These are phyloP conservation scores for Cochlearia excelsa DNA, from an alignment of 345 rosid species.

Conservation along the genomic window DNA sequence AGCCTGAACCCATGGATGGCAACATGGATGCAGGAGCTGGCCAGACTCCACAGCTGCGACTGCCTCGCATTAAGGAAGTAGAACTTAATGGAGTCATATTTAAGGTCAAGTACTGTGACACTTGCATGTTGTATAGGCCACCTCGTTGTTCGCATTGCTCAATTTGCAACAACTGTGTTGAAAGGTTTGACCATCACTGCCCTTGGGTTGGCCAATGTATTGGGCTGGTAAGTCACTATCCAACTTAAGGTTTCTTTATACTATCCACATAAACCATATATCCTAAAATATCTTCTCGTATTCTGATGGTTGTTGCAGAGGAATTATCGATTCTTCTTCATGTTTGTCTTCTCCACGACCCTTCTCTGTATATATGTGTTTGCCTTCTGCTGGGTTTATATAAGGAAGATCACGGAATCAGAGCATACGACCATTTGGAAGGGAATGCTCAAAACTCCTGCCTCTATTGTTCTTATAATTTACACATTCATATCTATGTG, in stretches of 20 bases:
- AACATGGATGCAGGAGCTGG: slow-evolving; percentile 55
- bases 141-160: slow-evolving; percentile 99
- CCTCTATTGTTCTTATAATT: slow-evolving; percentile 75
- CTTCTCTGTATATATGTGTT: slow-evolving; percentile 84
- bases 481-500: slow-evolving; percentile 94
- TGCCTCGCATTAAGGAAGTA: slow-evolving; percentile 90
- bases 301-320: slow-evolving; percentile 58
- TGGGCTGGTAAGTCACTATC: slow-evolving; percentile 63
- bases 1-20: slow-evolving; percentile 71
- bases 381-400: slow-evolving; percentile 95
- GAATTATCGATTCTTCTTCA: slow-evolving; percentile 95
- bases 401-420: slow-evolving; percentile 60
- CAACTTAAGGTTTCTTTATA: slow-evolving; percentile 3
- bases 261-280: background rate
- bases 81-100: slow-evolving; percentile 67
- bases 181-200: slow-evolving; percentile 96
- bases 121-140: slow-evolving; percentile 97
- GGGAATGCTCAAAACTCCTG: slow-evolving; percentile 47
- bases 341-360: slow-evolving; percentile 85
- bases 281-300: background rate
- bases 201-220: slow-evolving; percentile 99
- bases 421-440: slow-evolving; percentile 51
- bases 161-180: slow-evolving; percentile 96
- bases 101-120: slow-evolving; percentile 91
- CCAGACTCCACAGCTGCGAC: slow-evolving; percentile 73